Base-by-base conservation (phyloP, 2,329 filamentous ascomycete species). In the Penicillium palitans region DNA sequence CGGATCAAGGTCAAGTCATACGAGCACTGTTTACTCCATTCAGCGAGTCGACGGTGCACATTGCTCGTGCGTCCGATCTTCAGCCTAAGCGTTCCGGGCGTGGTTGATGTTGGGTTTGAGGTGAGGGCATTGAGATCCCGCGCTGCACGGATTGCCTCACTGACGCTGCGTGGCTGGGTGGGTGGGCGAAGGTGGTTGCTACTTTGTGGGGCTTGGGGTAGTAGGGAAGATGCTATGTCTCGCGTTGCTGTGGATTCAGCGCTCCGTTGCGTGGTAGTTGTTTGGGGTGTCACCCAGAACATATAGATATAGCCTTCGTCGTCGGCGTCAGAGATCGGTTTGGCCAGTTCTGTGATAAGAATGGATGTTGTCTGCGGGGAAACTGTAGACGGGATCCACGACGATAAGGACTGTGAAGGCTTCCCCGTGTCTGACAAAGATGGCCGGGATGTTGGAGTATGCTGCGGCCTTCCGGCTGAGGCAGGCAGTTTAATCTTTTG, bases 231-330 rank as follows among this genome's bases (percentile, higher is more conserved):
- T 21, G 85, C 83, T 44, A 85, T 79, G 62, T 86, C 87, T 37
- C 80, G 79, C 0, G 87, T 81, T 0, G 85, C 74, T 27, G 58
- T 49, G 0, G 81, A 72, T 8, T 45, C 46, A n/a, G 39, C 44
- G 17, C 60, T 47, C 24, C 54, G 54, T 15, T 21, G 9, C 25
- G 57, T 52, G 21, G 55, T 49, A 4, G 84, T 77, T 2, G 81
- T 83, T 37, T 84, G 80, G 33, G 91, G 87, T 0, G 91, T 97
- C 24, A 97, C 83, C 92, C 93, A 97, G 81, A 98, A 99, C 75
- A 99, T 96, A 82, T 99, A 99, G 66, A 99, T 98, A 78, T 95
- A 99, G 39, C 95, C 95, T 13, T 89, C 81, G 66, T 96, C 90
- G 64, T 95, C 90, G 54, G 83, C 79, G 24, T 85, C 79, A 0